These are phyloP conservation scores for Periconia sp. DNA, from an alignment of 2,329 filamentous ascomycete species.

Conservation along the genomic window DNA sequence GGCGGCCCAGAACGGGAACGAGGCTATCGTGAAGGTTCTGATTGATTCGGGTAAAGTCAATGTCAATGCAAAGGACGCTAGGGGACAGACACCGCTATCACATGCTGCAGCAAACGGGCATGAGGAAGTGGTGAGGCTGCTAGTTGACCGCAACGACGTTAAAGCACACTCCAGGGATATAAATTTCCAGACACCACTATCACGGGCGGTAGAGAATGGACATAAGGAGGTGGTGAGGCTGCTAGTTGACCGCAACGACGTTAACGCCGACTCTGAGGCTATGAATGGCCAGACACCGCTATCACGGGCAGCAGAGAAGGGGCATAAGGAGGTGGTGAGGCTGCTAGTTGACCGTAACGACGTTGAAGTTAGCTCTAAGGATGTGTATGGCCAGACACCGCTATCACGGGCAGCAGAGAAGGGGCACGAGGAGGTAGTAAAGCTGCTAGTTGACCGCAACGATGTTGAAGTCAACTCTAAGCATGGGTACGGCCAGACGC, in stretches of 20 bases:
- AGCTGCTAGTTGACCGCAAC: conserved; percentile 1
- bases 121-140: conserved; percentile 2
- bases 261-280: no score
- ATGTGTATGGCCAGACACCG: conserved; percentile 1
- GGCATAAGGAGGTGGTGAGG: conserved; percentile 5
- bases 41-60: conserved; percentile 2
- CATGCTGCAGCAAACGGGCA: not conserved
- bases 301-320: conserved; percentile 10
- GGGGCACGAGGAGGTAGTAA: conserved; percentile 7
- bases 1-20: conserved; percentile 1
- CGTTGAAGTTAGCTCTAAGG: conserved; percentile 1
- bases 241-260: no score
- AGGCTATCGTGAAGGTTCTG: conserved; percentile 3
- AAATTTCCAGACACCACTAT: not conserved
- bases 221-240: conserved; percentile 1
- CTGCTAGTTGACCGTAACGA: conserved; percentile 6
- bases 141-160: not conserved
- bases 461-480: conserved; percentile 1
- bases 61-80: not conserved
- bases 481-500: not conserved
- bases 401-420: conserved; percentile 3
- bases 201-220: not conserved
- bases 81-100: conserved; percentile 2
- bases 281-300: conserved; percentile 12
- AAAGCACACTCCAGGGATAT: conserved; percentile 1